Base-by-base conservation (phyloP, 768 basidiomycete genomes). In the Ramaria rubella region DNA sequence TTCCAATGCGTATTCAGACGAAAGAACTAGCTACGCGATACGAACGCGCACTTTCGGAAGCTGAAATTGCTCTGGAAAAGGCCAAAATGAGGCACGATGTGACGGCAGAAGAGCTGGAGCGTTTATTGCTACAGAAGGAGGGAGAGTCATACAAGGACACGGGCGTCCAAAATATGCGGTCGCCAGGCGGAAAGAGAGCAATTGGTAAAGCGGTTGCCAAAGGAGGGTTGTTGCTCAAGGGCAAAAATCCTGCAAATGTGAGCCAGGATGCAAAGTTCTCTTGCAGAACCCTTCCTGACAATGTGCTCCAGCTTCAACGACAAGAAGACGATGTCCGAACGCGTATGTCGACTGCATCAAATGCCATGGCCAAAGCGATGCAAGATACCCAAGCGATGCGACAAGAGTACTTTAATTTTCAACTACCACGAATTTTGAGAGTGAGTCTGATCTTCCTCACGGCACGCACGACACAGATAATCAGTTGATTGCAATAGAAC, bases 351-450 rank as follows among this genome's bases (percentile, higher is more conserved):
- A 73, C 75, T 45, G 83, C 89, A 9, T 92, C 90, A 24, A 95
- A 97, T 67, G 81, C 83, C 30, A 98, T 93, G 66, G 78, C 92
- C 56, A 94, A 96, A 70, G 85, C 91, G 1, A 86, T 96, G 29
- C 82, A 81, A 14, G 93, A 97, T 60, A 91, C 89, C 12, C 94
- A 97, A 68, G 75, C 83, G 4, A 83, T 91, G 73, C 80, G 94
- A 59, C 94, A 97, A 69, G 96, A 99, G 67, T 98, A 97, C 69
- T 99, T 96, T 72, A 95, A 97, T 69, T 89, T 95, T 65, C 95
- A 97, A 65, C 73, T 97, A 38, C 96, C 96, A 54, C 86, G 93
- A 62, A 90, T 97, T 57, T 71, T 99, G 36, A 81, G 96, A 51
- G 94, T 94, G 67, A 66, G 89, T 78, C 43, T 57, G 21, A 33